Evolutionary conservation across 2,329 filamentous ascomycete genomes (phyloP).

Genomic region (Fusarium metavorans): DNA sequence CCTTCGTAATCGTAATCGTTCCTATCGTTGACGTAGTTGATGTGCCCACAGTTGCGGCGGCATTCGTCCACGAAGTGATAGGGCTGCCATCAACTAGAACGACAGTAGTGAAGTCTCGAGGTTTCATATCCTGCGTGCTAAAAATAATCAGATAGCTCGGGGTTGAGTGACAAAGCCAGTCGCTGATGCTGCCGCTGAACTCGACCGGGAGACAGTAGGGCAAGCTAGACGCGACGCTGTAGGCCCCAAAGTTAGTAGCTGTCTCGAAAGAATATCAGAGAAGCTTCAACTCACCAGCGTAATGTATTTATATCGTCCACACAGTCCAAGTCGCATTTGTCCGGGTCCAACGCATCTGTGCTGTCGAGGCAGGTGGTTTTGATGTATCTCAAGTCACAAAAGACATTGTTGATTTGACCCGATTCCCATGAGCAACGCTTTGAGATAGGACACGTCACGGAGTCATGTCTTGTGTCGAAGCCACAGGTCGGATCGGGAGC

Average conservation of each 20-base stretch:
- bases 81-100: neutral
- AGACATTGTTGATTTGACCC: neutral
- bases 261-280: neutral
- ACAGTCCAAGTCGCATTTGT: neutral
- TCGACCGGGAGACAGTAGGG: neutral
- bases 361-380: neutral
- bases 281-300: neutral
- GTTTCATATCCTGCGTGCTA: neutral
- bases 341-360: neutral
- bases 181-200: neutral
- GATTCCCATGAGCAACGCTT: neutral
- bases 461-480: neutral
- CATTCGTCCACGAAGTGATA: neutral
- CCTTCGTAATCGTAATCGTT: neutral
- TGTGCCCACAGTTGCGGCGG: neutral
- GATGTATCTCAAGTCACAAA: neutral
- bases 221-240: neutral
- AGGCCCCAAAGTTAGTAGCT: neutral
- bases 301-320: neutral
- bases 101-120: neutral
- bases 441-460: neutral
- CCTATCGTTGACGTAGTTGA: neutral
- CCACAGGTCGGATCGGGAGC: neutral
- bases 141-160: neutral
- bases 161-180: neutral